Evolutionary conservation across 1,284 basidiomycete genomes (phyloP).

Genomic region (Rhodotorula mucilaginosa): DNA sequence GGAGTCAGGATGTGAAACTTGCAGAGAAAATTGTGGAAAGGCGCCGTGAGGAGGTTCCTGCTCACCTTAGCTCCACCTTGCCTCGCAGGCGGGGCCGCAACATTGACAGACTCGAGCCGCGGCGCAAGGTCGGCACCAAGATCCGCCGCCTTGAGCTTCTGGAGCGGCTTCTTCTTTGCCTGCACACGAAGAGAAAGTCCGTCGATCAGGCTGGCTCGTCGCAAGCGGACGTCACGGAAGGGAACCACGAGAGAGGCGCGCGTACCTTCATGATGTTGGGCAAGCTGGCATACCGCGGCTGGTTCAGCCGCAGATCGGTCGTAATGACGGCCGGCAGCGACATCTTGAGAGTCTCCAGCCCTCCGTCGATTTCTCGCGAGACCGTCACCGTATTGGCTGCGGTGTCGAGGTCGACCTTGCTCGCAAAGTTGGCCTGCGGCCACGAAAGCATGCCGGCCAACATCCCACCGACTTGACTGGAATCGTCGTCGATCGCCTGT

Average conservation of each 20-base stretch:
- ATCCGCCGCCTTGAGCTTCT: conserved; percentile 76
- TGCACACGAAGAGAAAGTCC: conserved; percentile 31
- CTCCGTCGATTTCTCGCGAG: conserved; percentile 92
- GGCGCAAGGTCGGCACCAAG: conserved; percentile 78
- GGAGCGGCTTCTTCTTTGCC: conserved; percentile 97
- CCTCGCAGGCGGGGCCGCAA: conserved; percentile 87
- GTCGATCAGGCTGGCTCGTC: neutral
- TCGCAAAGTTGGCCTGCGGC: conserved; percentile 94
- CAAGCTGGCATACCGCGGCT: conserved; percentile 88
- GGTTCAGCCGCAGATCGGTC: conserved; percentile 78
- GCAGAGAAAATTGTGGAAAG: neutral
- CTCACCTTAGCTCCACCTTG: conserved; percentile 86
- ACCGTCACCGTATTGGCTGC: conserved; percentile 69
- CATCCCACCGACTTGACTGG: conserved; percentile 97
- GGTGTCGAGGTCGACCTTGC: conserved; percentile 74
- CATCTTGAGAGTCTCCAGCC: conserved; percentile 77
- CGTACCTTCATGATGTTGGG: conserved; percentile 86
- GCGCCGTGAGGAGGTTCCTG: neutral
- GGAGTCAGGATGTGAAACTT: neutral
- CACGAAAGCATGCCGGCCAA: conserved; percentile 88
- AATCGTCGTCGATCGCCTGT: conserved; percentile 96
- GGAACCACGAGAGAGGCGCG: neutral
- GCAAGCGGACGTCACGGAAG: neutral
- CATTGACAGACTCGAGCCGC: conserved; percentile 79
- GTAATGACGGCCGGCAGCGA: conserved; percentile 83